Base-by-base conservation (phyloP, 2,329 filamentous ascomycete genomes). In the Torrubiella hemipterigena region DNA sequence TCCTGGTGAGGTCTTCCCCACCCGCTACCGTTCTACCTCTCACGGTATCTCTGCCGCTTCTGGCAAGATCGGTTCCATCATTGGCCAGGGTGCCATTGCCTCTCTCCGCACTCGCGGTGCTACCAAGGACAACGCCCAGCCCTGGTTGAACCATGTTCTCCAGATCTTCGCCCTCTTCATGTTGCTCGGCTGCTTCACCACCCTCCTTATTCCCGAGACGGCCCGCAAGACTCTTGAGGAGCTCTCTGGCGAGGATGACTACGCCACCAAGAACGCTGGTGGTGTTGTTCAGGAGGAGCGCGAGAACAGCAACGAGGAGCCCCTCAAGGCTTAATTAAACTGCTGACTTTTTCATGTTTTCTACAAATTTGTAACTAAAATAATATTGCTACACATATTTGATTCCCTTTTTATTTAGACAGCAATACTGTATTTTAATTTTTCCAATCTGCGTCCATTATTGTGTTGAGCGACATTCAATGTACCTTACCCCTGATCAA, bases 111-210 rank as follows among this genome's bases (percentile, higher is more conserved):
- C 61, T 9, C 49, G 49, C 11, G 59, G 61, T n/a, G 62, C 56
- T 12, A 57, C 58, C 20, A 34, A 41, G 7, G 40, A 32, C 3
- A 57, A 59, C 38, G 40, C 46, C 0, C 46, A 51, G 12, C 80
- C 78, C 2, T 86, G 80, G 81, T 67, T 86, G 53, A 67, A 84
- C 57, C 80, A 85, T 52, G 79, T 85, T 24, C 72, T 86, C 48
- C 63, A 83, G 63, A 84, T 85, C 44, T 70, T 67, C 47, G 77
- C 79, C 6, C 63, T 82, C 17, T 85, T 87, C 65, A 86, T 85
- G 81, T 65, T 85, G 20, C 61, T 73, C 35, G 81, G 81, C 34
- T 61, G 72, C 55, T 65, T 79, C 49, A 81, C 77, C 8, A 77
- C 77, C 1, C 55, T 81, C 2, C 58, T 82, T 35, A 81, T 84